Evolutionary conservation across 495 filamentous ascomycete genomes (phyloP), one percentile per base, ranked within the genome.

Genomic region (Xanthoparmelia taractica): DNA sequence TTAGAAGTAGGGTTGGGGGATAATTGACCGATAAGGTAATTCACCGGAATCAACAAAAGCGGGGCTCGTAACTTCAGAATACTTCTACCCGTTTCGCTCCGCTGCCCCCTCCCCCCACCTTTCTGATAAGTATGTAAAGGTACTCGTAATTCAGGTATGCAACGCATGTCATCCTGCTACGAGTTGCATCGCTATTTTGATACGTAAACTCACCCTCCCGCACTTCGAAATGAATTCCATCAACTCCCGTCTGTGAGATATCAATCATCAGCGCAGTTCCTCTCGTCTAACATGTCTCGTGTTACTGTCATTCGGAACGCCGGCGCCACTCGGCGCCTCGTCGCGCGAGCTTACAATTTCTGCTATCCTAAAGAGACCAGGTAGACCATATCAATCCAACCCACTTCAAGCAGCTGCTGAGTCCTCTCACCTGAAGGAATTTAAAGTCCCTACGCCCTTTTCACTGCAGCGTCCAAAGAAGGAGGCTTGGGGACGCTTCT

Each of bases 401-500:
- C n/a, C 10, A 36, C n/a, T 56, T 17, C 2, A 18, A 11, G 27
- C 57, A 20, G 8, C 50, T 31, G 36, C 64, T 66, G 20, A 66
- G 4, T 18, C 6, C 23, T 31, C 25, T 34, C 17, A 47, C 27
- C 20, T 20, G 7, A 40, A 58, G 60, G 36, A 17, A 25, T 23
- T 27, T 10, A 18, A 43, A 23, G 67, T 73, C 69, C 37, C 38
- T 58, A 18, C 84, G 82, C 60, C 76, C 78, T 68, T 85, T 85
- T 79, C 86, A 85, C 72, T 83, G 81, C 66, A 57, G 25, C 27
- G 11, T 31, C 8, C 48, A 31, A 38, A 58, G 20, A 2, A 43
- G 23, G 31, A 70, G 79, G 62, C 73, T 79, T 63, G 76, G 79
- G 65, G 84, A 87, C 75, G 74, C 73, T 63, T 84, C 82, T 47